Evolutionary conservation across 2,329 filamentous ascomycete genomes (phyloP).

Genomic region (Nectriaceae sp.): DNA sequence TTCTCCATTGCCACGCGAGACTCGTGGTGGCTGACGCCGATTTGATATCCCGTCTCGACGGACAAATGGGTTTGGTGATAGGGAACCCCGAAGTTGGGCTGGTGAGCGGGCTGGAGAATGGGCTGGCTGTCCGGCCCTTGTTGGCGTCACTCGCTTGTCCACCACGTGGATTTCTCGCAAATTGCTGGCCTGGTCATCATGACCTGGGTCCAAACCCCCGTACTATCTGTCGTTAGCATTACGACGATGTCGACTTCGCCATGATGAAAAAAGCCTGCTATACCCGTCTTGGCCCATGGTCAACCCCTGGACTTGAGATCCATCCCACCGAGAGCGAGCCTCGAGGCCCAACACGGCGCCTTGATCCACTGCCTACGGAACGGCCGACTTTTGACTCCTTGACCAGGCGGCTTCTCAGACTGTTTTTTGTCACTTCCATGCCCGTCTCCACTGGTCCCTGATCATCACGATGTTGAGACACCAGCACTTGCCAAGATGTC

Average conservation of each 20-base stretch:
- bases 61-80: background rate
- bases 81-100: background rate
- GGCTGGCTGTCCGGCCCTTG: background rate
- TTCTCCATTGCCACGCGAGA: constrained; percentile 10
- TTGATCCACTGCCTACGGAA: background rate
- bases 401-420: background rate
- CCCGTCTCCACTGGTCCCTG: background rate
- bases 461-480: background rate
- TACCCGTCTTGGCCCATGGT: background rate
- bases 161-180: constrained; percentile 12
- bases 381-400: background rate
- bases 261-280: background rate
- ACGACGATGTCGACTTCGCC: no score
- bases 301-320: background rate
- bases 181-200: background rate
- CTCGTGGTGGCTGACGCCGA: constrained; percentile 4
- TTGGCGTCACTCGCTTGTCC: constrained; percentile 5
- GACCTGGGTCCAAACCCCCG: no score
- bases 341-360: background rate
- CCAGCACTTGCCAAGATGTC: no score
- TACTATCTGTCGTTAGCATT: background rate
- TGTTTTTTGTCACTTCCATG: background rate
- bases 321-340: background rate
- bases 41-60: background rate
- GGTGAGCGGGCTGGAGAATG: background rate